phyloP scores from a whole-genome alignment of 2,329 filamentous ascomycete genomes.

The Dothistroma pini region DNA sequence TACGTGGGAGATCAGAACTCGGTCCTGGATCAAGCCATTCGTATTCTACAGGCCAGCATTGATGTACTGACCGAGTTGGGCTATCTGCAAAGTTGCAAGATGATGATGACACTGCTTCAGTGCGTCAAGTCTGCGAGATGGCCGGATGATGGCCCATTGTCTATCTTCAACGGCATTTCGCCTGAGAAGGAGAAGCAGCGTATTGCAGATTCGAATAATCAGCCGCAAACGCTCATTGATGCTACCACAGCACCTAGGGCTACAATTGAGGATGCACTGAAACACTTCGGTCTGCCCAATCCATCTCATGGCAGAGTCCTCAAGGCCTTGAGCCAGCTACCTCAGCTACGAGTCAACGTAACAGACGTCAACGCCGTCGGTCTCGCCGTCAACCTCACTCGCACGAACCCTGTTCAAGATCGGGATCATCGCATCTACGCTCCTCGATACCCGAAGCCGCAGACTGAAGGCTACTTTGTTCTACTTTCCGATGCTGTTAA shows the following conservation, averaged over 20 bases:
- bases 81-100: constrained; percentile 68
- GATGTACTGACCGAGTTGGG: constrained; percentile 92
- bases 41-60: constrained; percentile 92
- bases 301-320: constrained; percentile 48
- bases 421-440: constrained; percentile 75
- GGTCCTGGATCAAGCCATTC: constrained; percentile 92
- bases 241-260: constrained; percentile 35
- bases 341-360: constrained; percentile 63
- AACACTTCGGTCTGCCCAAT: constrained; percentile 50
- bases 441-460: constrained; percentile 86
- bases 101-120: constrained; percentile 83
- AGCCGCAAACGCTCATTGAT: constrained; percentile 38
- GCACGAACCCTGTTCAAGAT: constrained; percentile 63
- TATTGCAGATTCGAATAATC: constrained; percentile 35
- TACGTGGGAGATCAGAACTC: constrained; percentile 89
- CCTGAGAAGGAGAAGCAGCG: constrained; percentile 42
- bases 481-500: constrained; percentile 63
- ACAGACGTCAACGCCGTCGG: constrained; percentile 59
- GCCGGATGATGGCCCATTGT: constrained; percentile 75
- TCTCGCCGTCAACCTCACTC: constrained; percentile 60
- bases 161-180: constrained; percentile 72
- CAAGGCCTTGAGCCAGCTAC: constrained; percentile 63
- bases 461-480: constrained; percentile 91
- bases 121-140: constrained; percentile 90
- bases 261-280: constrained; percentile 39